Evolutionary conservation across 352 stramenopile species (phyloP), one percentile per base, ranked within the genome.

Genomic region (Phytopythium oedochilum): DNA sequence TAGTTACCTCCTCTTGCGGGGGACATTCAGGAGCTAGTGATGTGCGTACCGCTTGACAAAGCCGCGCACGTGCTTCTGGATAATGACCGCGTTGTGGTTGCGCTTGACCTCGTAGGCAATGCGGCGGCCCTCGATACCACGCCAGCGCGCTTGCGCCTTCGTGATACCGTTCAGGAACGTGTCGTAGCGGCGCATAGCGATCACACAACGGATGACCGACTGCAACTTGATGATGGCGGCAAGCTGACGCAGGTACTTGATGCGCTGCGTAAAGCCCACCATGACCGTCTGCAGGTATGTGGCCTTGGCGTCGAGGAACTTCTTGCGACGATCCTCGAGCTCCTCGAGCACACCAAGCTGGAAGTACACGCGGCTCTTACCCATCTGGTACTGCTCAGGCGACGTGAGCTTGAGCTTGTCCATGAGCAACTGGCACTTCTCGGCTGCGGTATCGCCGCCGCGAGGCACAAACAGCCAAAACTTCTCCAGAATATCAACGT

Each of bases 361-460:
- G 61, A 94, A 94, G 66, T 94, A 94, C n/a, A 94, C 81, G n/a
- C 83, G 80, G 6, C 78, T 86, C 61, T 87, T 88, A 46, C 84
- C 84, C 78, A 94, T 92, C 53, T 94, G 84, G 56, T 89, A 94
- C 51, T 94, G 80, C 34, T 70, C 71, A 0, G 84, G 84, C n/a
- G 78, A 76, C 43, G 66, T 53, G 7, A 92, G 53, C 47, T 92
- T 86, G 17, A 94, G 68, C 60, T 92, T 90, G 47, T 88, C 70
- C 82, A 92, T 91, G 0, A 92, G 61, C 17, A 90, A 50, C 44
- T 91, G 61, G 53, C 84, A 92, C 60, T 88, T 89, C 14, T 90
- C 76, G 26, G 56, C 66, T 15, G 73, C 62, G 0, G 69, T 85
- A 8, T 82, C 63, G 23, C 78, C 80, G 15, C 71, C 73, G 35